Percentiles rank a stretch among this genome's conserved stretches.
phyloP scores from a whole-genome alignment of 352 stramenopile species.

The Plasmopara halstedii region DNA sequence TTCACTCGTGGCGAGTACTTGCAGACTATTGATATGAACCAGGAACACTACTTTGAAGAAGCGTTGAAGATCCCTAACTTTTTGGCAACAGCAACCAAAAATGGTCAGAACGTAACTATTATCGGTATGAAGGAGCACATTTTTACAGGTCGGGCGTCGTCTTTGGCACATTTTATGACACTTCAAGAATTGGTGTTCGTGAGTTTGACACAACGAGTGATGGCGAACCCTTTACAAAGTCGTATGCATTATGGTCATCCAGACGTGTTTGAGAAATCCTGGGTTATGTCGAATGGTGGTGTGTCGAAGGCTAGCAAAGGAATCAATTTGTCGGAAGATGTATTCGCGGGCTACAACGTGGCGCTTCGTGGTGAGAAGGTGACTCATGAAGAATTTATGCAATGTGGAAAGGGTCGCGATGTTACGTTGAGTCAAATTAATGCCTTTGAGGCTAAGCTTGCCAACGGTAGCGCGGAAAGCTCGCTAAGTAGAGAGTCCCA shows the following conservation, averaged over 20 bases:
- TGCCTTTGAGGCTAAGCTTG: constrained; percentile 81
- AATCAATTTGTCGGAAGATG: constrained; percentile 88
- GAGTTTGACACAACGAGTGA: constrained; percentile 76
- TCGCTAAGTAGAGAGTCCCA: constrained; percentile 75
- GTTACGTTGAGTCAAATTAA: constrained; percentile 85
- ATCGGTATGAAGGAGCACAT: constrained; percentile 88
- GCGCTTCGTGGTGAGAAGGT: constrained; percentile 68
- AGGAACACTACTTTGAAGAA: constrained; percentile 87
- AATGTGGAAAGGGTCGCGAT: constrained; percentile 83
- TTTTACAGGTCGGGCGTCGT: constrained; percentile 81
- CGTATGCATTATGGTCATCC: constrained; percentile 86
- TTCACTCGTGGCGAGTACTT: constrained; percentile 84
- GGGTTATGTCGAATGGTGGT: constrained; percentile 78
- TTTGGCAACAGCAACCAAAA: constrained; percentile 58
- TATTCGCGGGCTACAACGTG: constrained; percentile 84
- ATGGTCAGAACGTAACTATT: constrained; percentile 66
- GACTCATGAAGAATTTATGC: constrained; percentile 83
- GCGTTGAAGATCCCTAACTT: constrained; percentile 87
- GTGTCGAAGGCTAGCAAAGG: constrained; percentile 82
- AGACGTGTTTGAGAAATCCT: constrained; percentile 85
- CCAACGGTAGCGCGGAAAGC: constrained; percentile 73
- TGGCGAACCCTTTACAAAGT: constrained; percentile 64
- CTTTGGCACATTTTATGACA: constrained; percentile 82
- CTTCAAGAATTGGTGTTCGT: constrained; percentile 85
- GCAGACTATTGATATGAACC: constrained; percentile 90